These are phyloP conservation scores for Diaporthe sp. DNA, from an alignment of 2,329 filamentous ascomycete genomes.

Conservation along the genomic window DNA sequence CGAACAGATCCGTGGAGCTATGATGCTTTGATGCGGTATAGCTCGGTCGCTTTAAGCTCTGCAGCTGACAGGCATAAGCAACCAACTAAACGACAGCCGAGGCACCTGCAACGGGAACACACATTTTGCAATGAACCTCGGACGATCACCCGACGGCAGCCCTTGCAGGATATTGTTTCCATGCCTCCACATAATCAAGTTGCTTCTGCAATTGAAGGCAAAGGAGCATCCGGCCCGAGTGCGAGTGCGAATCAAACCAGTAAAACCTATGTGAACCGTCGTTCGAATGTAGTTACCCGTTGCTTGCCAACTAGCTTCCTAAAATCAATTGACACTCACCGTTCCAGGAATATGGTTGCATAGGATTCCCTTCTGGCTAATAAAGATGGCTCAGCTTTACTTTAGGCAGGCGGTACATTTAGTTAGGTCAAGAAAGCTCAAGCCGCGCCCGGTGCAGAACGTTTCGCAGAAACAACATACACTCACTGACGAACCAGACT, in stretches of 20 bases:
- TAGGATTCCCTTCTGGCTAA: no score
- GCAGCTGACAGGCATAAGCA: background rate
- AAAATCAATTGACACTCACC: background rate
- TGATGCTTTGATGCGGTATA: slow-evolving; percentile 15
- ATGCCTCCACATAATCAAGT: background rate
- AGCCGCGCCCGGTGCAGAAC: background rate
- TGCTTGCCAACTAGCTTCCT: background rate
- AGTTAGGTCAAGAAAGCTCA: background rate
- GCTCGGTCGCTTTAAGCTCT: slow-evolving; percentile 16
- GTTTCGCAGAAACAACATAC: background rate
- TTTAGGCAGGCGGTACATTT: background rate
- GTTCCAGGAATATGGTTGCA: background rate
- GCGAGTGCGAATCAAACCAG: background rate
- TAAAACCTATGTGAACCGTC: background rate
- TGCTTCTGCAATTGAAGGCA: background rate
- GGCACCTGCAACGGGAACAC: background rate
- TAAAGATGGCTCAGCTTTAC: background rate
- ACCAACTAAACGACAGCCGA: slow-evolving; percentile 22
- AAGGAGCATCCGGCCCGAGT: no score
- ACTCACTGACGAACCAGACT: background rate
- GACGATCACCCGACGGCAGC: background rate
- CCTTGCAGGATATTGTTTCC: background rate
- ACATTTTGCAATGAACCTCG: background rate
- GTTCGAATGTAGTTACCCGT: background rate
- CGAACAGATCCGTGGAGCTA: background rate